These are phyloP conservation scores for Pleurotus citrinopileatus DNA, from an alignment of 768 basidiomycete genomes.

Conservation along the genomic window DNA sequence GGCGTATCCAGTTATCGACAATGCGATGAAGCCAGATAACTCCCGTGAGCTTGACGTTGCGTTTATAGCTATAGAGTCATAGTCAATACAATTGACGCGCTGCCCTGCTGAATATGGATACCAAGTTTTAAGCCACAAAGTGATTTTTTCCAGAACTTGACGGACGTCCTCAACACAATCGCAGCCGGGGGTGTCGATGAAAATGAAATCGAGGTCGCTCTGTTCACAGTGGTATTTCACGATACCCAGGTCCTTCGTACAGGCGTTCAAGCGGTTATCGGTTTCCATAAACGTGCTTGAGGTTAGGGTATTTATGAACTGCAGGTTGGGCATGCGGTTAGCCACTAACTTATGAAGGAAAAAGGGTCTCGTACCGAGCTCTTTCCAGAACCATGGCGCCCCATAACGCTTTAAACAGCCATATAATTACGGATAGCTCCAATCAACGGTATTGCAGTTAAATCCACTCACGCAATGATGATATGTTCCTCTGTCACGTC, in stretches of 20 bases:
- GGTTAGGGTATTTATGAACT: constrained; percentile 8
- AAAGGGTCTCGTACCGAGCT: constrained; percentile 8
- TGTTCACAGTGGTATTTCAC: constrained; percentile 7
- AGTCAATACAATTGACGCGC: neutral
- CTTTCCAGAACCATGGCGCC: constrained; percentile 3
- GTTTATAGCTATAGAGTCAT: neutral
- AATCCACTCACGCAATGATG: constrained; percentile 10
- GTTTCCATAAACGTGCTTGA: neutral
- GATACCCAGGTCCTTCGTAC: constrained; percentile 4
- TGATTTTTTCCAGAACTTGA: neutral
- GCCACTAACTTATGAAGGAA: neutral
- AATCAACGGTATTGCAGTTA: neutral
- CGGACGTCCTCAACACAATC: constrained; percentile 5
- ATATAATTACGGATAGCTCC: neutral
- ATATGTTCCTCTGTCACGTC: constrained; percentile 11
- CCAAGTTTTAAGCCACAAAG: constrained; percentile 1
- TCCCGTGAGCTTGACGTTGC: constrained; percentile 8
- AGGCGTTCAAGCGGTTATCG: neutral
- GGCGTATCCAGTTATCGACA: constrained; percentile 7
- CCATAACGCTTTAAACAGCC: constrained; percentile 3
- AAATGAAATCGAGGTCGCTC: constrained; percentile 9
- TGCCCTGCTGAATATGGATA: neutral
- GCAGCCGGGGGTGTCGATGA: constrained; percentile 8
- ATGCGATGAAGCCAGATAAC: constrained; percentile 8
- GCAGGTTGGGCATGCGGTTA: neutral